Evolutionary conservation across 305 asterid genomes (phyloP), one percentile per base, ranked within the genome.

Genomic region (Fraxinus sp.): DNA sequence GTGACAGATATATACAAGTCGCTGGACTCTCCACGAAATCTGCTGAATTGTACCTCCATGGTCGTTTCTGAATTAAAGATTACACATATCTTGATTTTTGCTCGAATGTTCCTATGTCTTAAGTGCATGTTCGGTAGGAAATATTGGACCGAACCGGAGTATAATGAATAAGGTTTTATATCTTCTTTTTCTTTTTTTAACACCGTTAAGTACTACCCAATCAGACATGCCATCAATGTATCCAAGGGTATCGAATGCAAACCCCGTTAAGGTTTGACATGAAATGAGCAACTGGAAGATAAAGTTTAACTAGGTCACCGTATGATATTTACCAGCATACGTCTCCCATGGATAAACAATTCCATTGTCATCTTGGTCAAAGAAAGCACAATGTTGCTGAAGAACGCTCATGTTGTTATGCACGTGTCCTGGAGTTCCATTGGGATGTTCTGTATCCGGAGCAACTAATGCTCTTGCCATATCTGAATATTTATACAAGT

Each of bases 291-390:
- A n/a, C 28, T 59, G 0, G 28, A 1, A 59, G 37, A 35, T 1
- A 5, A 74, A 80, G 5, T 66, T 66, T 30, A 77, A 77, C 52
- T 2, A 6, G 28, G 79, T 1, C 3, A 7, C 3, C 28, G 30
- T 26, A 18, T 13, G 7, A 14, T 49, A 35, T 6, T 80, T 91
- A 95, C 98, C 97, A 1, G 94, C 32, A 79, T 88, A 95, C 35
- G 98, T 94, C 83, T 95, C 97, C 98, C 97, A 93, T 5, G 98
- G 98, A 80, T 95, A 95, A 33, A 95, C 84, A 77, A 95, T 92
- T 20, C 97, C 98, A 74, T 95, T 83, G 36, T 87, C 80, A 66
- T 94, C 94, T 84, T 89, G 98, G 82, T 95, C 97, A 44, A 95
- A 94, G 91, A 94, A 94, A 52, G 99, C 92, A 37, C 87, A 88